Percentiles rank a stretch among this genome's conserved stretches.
These are phyloP conservation scores for Gyrodon lividus DNA, from an alignment of 768 basidiomycete species.

Conservation along the genomic window DNA sequence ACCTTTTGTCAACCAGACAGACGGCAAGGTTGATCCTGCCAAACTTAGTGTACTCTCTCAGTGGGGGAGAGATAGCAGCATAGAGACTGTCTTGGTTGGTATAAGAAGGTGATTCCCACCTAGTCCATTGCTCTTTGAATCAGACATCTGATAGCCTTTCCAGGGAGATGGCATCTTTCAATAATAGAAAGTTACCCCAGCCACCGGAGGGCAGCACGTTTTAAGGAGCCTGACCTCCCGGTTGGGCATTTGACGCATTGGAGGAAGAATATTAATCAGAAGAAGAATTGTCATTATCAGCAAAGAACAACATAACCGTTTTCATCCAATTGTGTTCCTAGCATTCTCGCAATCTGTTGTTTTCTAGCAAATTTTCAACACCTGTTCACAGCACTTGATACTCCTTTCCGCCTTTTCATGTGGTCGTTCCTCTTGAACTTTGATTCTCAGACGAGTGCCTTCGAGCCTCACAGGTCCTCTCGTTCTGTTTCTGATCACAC, in stretches of 20 bases:
- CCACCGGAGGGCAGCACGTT: slow-evolving; percentile 86
- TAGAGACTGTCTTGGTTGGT: slow-evolving; percentile 91
- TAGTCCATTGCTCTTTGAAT: background rate
- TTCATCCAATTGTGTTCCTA: slow-evolving; percentile 18
- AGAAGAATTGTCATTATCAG: slow-evolving; percentile 13
- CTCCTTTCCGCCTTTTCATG: background rate
- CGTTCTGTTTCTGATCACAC: too few species aligned
- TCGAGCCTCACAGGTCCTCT: too few species aligned
- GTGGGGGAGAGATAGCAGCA: slow-evolving; percentile 76
- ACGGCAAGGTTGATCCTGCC: slow-evolving; percentile 75
- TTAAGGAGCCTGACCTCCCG: slow-evolving; percentile 27
- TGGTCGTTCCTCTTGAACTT: too few species aligned
- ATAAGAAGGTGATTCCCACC: slow-evolving; percentile 67
- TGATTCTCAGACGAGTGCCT: too few species aligned
- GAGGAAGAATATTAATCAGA: slow-evolving; percentile 9
- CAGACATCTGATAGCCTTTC: slow-evolving; percentile 3
- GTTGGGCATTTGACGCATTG: background rate
- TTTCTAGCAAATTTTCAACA: slow-evolving; percentile 16
- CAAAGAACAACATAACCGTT: slow-evolving; percentile 7
- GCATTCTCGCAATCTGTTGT: slow-evolving; percentile 21
- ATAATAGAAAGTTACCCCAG: slow-evolving; percentile 92
- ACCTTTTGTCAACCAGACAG: slow-evolving; percentile 76
- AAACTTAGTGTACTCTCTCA: slow-evolving; percentile 70
- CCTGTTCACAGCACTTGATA: slow-evolving; percentile 5
- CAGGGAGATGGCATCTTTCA: slow-evolving; percentile 93